Base-by-base conservation (phyloP, 169 alveolate species). In the Babesia ovis region DNA sequence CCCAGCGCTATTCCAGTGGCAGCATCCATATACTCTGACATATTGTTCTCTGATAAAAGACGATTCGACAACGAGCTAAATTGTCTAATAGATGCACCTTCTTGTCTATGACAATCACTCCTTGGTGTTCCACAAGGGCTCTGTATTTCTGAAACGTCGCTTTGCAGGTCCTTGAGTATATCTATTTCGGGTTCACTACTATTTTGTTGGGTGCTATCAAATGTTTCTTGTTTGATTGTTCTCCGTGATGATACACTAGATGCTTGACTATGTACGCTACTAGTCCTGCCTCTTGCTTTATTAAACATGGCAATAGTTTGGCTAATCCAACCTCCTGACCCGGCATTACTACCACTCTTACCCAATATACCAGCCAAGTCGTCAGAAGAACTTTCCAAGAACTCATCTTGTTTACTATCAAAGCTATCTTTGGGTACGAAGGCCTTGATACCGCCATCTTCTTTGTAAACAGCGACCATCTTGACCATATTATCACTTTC, bases 381-480 rank as follows among this genome's bases (percentile, higher is more conserved):
- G 29, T 64, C 74, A 27, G 46, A 64, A 14, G 74, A 45, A 23
- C 74, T 46, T 12, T 64, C 74, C 59, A 64, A 0, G 8, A 29
- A 23, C 25, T 48, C 60, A 5, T 46, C 62, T 0, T 11, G 1
- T 18, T 34, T 64, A 25, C 61, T 34, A 27, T 64, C 53, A 2
- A 5, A 18, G 50, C 64, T 45, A 25, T 45, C 62, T 12, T n/a
- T 43, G 4, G n/a, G 68, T n/a, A 68, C 67, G 54, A 77, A 77
- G 23, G 42, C 66, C 41, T 77, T 62, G 29, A 77, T 59, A 18
- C 39, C 66, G 14, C 86, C 86, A 77, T 77, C 83, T 27, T 67
- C 82, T 32, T 37, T 67, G 57, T 53, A 57, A 9, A 77, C 59
- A 20, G 86, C 86, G 18, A 77, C 86, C 86, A 77, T 77, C 41